Evolutionary conservation across 169 alveolate species (phyloP).

Genomic region (Plasmodium chabaudi): DNA sequence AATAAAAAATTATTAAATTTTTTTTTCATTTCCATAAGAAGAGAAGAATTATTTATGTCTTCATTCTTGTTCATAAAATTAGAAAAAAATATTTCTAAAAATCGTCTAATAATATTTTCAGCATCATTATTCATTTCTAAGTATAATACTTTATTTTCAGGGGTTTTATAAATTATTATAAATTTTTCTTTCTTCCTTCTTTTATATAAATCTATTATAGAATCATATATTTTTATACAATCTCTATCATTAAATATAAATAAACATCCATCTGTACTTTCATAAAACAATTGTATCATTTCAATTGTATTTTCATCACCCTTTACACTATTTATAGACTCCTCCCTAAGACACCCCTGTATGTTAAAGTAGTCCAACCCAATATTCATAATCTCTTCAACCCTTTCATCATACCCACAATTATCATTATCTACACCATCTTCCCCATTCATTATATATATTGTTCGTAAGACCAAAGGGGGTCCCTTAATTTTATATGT

Average conservation of each 20-base stretch:
- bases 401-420: constrained; percentile 14
- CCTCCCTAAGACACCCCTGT: constrained; percentile 43
- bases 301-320: constrained; percentile 37
- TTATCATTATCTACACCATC: constrained; percentile 16
- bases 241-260: constrained; percentile 57
- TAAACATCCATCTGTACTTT: constrained; percentile 42
- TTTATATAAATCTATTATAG: constrained; percentile 41
- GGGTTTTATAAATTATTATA: constrained; percentile 59
- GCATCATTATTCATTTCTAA: constrained; percentile 76
- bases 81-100: constrained; percentile 65
- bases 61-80: constrained; percentile 72
- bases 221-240: constrained; percentile 24
- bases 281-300: constrained; percentile 9
- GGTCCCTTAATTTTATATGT: too few species aligned
- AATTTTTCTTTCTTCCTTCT: constrained; percentile 46
- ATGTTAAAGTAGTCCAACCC: constrained; percentile 39
- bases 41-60: constrained; percentile 58
- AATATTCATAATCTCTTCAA: constrained; percentile 20
- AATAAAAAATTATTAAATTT: constrained; percentile 72
- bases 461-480: too few species aligned
- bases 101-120: constrained; percentile 51
- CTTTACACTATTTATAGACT: constrained; percentile 18
- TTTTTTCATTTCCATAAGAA: constrained; percentile 67
- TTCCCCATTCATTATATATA: constrained; percentile 13
- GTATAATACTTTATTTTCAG: constrained; percentile 19